phyloP scores from a whole-genome alignment of 2,329 filamentous ascomycete species.

The Alternaria metachromatica region DNA sequence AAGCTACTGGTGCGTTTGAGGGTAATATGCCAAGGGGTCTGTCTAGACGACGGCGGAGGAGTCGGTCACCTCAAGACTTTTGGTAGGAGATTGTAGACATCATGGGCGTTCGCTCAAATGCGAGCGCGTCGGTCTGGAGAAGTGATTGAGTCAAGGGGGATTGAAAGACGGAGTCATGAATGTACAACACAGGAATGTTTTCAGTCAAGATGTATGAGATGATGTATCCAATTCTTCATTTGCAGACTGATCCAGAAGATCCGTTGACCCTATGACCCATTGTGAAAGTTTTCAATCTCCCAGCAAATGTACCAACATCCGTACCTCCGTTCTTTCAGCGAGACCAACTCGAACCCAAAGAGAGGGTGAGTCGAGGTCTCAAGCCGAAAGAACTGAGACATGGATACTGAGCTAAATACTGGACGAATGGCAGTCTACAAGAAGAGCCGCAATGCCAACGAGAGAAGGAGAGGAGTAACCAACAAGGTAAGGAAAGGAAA shows the following conservation, averaged over 20 bases:
- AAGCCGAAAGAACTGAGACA: background rate
- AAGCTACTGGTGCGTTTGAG: background rate
- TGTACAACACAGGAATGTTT: no score
- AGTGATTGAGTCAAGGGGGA: no score
- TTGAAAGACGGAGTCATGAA: no score
- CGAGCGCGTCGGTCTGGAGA: no score
- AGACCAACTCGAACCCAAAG: conserved; percentile 19
- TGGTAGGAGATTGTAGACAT: background rate
- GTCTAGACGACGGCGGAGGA: background rate
- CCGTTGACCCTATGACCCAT: background rate
- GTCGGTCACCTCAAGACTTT: background rate
- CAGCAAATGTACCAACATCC: no score
- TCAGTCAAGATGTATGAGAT: background rate
- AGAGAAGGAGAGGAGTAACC: background rate
- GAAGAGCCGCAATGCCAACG: background rate
- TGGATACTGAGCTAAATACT: background rate
- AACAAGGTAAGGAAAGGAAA: background rate
- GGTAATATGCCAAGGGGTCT: background rate
- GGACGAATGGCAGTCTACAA: background rate
- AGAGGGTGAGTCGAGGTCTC: conserved; percentile 18
- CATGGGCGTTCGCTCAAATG: no score
- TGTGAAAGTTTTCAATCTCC: background rate
- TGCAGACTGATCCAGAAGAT: background rate
- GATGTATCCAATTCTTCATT: background rate
- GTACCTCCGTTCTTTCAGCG: background rate